Percentiles rank a stretch among this genome's conserved stretches.
Evolutionary conservation across 2,329 filamentous ascomycete species (phyloP).

Genomic region (Alternaria atra): DNA sequence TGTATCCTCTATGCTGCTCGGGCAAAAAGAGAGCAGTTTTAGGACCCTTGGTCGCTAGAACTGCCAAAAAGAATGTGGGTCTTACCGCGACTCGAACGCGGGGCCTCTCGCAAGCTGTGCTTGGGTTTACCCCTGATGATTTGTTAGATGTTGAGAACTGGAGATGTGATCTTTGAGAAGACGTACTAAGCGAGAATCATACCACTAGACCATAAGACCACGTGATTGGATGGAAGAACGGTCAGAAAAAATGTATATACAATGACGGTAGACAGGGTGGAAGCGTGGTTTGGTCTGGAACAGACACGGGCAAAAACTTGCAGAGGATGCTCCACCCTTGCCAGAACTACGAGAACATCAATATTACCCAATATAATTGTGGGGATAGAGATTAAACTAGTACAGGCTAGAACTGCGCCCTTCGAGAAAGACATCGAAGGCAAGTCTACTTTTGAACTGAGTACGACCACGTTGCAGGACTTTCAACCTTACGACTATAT

Average conservation of each 20-base stretch:
- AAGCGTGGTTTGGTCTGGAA: no score
- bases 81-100: slow-evolving; percentile 31
- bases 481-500: not conserved
- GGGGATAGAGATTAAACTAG: not conserved
- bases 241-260: not conserved
- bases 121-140: slow-evolving; percentile 16
- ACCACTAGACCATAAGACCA: slow-evolving; percentile 28
- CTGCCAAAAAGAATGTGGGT: slow-evolving; percentile 17
- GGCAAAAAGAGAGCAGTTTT: not conserved
- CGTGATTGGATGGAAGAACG: not conserved
- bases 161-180: no score
- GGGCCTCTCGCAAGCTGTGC: slow-evolving; percentile 29
- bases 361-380: not conserved
- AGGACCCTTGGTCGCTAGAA: not conserved
- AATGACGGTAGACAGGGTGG: no score
- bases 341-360: not conserved
- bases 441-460: not conserved
- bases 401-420: not conserved
- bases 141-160: not conserved
- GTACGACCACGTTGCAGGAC: not conserved
- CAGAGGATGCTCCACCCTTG: not conserved
- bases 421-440: not conserved
- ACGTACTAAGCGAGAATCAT: slow-evolving; percentile 15
- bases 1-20: not conserved
- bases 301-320: not conserved